Base-by-base conservation (phyloP, 2,329 filamentous ascomycete species). In the Ascochyta pisi region DNA sequence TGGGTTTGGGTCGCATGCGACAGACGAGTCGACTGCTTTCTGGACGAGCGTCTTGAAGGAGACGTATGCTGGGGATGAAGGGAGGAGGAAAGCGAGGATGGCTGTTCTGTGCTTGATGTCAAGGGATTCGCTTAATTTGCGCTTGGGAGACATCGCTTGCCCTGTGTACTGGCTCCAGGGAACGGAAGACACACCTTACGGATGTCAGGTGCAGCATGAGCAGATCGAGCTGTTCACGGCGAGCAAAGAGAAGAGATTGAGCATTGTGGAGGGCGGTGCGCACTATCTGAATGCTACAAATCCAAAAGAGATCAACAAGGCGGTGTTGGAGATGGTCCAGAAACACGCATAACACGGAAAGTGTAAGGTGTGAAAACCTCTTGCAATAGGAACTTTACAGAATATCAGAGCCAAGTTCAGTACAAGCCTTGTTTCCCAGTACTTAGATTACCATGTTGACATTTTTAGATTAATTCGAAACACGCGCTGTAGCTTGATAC, bases 161-260 rank as follows among this genome's bases (percentile, higher is more conserved):
- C 82, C 81, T 0, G 80, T 84, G 1, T 63, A 78, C 46, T 83
- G 81, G 81, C 58, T 83, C 50, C 77, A 80, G 15, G 57, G 57
- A 3, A 50, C 57, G 2, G 48, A 60, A 27, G 57, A 60, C n/a
- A n/a, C 31, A 8, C 49, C 54, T 23, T 60, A 54, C 37, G 53
- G 49, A 6, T 46, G 40, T 26, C 49, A 53, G 42, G 37, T 60
- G 23, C 57, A 60, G 46, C 41, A 49, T 12, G 50, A 57, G 26
- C 57, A 60, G 42, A 60, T 60, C 4, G 45, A 60, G 22, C 22
- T 57, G 6, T 60, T 60, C 16, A 40, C 48, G 1, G 38, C 16
- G 6, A 57, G 49, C n/a, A 52, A 19, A 22, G 45, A 54, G 2
- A 50, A 43, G 46, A 57, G 19, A 6, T 13, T 60, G 41, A 51